Base-by-base conservation (phyloP, 495 filamentous ascomycete species). In the Lentithecium fluviatile region DNA sequence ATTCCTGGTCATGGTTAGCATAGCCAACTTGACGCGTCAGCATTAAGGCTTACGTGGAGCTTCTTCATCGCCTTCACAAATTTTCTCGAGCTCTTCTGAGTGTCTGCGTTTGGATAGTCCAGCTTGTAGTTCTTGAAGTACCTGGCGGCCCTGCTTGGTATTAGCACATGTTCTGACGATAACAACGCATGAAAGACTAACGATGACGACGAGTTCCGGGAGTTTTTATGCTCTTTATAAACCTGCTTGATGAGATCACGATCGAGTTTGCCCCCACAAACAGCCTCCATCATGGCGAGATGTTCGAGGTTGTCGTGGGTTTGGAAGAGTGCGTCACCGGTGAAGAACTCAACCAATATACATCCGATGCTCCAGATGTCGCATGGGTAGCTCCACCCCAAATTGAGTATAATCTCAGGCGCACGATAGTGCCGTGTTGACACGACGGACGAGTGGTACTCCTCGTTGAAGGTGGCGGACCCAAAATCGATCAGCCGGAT, bases 361-460 rank as follows among this genome's bases (percentile, higher is more conserved):
- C 94, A 98, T 6, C 95, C 95, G 50, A 98, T 97, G 77, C 93
- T 97, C 95, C 94, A 98, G 45, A 98, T 92, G 69, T 98, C 94
- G 69, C 95, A 97, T 0, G 94, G 93, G 71, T 88, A 97, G 58
- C 90, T 97, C 95, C 94, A 98, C 15, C 95, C 95, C 2, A 97
- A 79, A 12, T 95, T 94, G 34, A 98, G 79, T 50, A 98, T 98
- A 68, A 98, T 98, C 70, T 98, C 95, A 0, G 94, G 95, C 0
- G 94, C 94, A 48, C 94, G 85, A 65, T 98, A 98, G 70, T 98
- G 95, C 12, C 94, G 83, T 0, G 94, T 98, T 6, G 91, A 96
- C 5, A 98, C 94, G 1, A 98, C 95, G 0, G 90, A 95, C 1
- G 91, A 97, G 71, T 98, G 94, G 66, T 98, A 97, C 75, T 97